Evolutionary conservation across 2,329 filamentous ascomycete genomes (phyloP), one percentile per base, ranked within the genome.

Genomic region (Xylariaceae sp.): DNA sequence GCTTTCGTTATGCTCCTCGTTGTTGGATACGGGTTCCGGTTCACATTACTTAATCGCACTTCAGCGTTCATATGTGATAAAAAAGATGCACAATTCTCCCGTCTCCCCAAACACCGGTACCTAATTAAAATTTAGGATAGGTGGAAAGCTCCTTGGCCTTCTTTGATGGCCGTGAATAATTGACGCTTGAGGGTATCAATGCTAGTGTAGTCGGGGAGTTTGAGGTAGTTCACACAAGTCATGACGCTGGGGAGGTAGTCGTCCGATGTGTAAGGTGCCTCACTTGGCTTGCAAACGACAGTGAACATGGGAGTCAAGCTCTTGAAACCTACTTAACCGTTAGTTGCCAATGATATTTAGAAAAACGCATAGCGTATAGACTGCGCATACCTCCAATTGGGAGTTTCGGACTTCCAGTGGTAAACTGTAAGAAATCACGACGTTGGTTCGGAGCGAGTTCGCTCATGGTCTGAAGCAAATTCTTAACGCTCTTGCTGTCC

Each of bases 201-300:
- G 63, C 76, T 84, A 62, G 85, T 92, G 73, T 99, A 99, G 72
- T 99, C 90, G 26, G 94, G 94, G 67, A 99, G 80, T 74, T 99
- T 99, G 66, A 99, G 83, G 70, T 99, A 99, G 72, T 99, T 99
- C 73, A 96, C 94, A 71, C 95, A 99, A 8, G 95, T 99, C 95
- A 99, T 99, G 70, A 99, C 95, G 70, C 91, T 97, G 9, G 95
- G 94, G n/a, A 99, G 80, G 67, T 97, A 99, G 74, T 99, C 94
- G 68, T 99, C 94, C 3, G 92, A 92, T 3, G 86, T 87, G 71
- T 91, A 94, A 1, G 94, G 94, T 12, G 90, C 85, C 68, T 99
- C 94, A 71, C 89, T 95, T n/a, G 92, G 92, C 72, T 96, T 96
- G 80, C 94, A 97, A 43, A 99, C 94, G 59, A 99, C 94, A 2